These are phyloP conservation scores for Arxiozyma heterogenica DNA, from an alignment of 1,139 yeast species.

Conservation along the genomic window DNA sequence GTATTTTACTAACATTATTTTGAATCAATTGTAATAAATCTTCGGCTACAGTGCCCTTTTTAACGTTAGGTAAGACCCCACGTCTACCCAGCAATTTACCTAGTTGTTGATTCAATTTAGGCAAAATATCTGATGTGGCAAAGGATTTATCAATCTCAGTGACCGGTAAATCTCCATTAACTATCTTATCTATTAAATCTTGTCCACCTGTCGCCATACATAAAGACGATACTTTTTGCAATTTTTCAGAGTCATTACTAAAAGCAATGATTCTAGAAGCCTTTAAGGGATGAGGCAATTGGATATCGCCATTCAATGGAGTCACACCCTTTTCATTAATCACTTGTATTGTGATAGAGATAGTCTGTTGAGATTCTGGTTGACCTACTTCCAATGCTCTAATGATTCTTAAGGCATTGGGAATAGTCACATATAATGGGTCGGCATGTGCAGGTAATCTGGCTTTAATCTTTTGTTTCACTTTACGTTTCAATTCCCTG, in stretches of 20 bases:
- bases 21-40: slow-evolving; percentile 48
- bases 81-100: slow-evolving; percentile 81
- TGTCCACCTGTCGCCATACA: slow-evolving; percentile 54
- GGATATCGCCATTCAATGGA: slow-evolving; percentile 63
- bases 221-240: slow-evolving; percentile 44
- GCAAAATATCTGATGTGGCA: slow-evolving; percentile 74
- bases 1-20: slow-evolving; percentile 55
- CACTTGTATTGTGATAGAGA: slow-evolving; percentile 57
- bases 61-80: slow-evolving; percentile 81
- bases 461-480: slow-evolving; percentile 24
- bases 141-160: slow-evolving; percentile 61
- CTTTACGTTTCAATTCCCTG: slow-evolving; percentile 24
- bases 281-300: slow-evolving; percentile 67
- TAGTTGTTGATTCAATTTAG: slow-evolving; percentile 46
- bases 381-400: slow-evolving; percentile 90
- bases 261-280: slow-evolving; percentile 60
- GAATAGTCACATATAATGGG: slow-evolving; percentile 64
- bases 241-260: slow-evolving; percentile 46
- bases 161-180: slow-evolving; percentile 44
- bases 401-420: slow-evolving; percentile 65
- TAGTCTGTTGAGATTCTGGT: slow-evolving; percentile 56
- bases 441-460: slow-evolving; percentile 38
- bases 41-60: slow-evolving; percentile 80
- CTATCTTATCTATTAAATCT: slow-evolving; percentile 57
- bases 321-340: slow-evolving; percentile 73